Evolutionary conservation across 108 stramenopile genomes (phyloP), one percentile per base, ranked within the genome.

Genomic region (Cylindrotheca fusiformis): DNA sequence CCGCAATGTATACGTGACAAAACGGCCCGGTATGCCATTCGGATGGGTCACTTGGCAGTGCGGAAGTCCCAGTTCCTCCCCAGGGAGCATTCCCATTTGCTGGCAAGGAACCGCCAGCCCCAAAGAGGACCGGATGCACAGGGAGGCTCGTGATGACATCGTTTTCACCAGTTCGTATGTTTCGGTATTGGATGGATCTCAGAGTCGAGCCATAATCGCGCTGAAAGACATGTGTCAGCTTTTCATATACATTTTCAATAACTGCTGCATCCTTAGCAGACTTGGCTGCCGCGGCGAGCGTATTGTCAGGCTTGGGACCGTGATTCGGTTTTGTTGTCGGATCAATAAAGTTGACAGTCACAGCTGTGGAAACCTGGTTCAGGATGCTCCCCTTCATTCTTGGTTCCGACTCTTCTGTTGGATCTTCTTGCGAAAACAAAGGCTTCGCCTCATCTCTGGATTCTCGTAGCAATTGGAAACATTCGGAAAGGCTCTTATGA

Each of bases 1-100:
- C 75, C 19, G 91, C 88, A 57, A 93, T 77, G 58, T 89, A 93
- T 1, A 93, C 75, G 50, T 93, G 86, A 74, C 87, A 87, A 54
- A 83, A 84, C 3, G 91, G 88, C 0, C 74, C 74, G 12, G 70
- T 79, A 71, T 93, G 87, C 90, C 90, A 92, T 59, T 83, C 74
- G 28, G 72, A 58, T 0, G 86, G 77, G 54, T 86, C 83, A 1
- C 58, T 58, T 21, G 75, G 74, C 17, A 66, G 47, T 2, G 70
- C 50, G 32, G 68, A 70, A 4, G 52, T 67, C 8, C 68, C 60
- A 21, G 66, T 73, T 12, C 60, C 71, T 23, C 64, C 72, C 75
- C 71, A 73, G 14, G 71, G 33, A 1, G 55, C 67, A 44, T 64
- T 63, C 24, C 52, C 63, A 30, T 20, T 30, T 48, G 28, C 63